Evolutionary conservation across 176 grass and related monocot genomes (phyloP).

Genomic region (Ampelocalamus luodianensis): DNA sequence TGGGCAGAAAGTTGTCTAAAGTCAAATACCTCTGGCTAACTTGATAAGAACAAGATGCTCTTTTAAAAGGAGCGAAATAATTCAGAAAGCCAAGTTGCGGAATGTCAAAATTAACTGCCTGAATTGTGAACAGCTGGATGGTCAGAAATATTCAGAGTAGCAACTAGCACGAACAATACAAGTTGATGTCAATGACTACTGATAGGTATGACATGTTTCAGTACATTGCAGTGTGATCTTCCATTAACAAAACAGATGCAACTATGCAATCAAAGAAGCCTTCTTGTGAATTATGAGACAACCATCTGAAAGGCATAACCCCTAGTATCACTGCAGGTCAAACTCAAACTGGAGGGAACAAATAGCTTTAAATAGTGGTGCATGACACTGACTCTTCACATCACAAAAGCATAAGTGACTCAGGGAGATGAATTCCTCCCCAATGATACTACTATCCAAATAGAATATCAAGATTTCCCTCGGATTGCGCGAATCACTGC

Average conservation of each 20-base stretch:
- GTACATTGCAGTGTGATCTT: neutral
- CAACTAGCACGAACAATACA: neutral
- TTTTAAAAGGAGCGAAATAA: conserved; percentile 32
- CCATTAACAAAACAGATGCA: neutral
- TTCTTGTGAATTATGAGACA: conserved; percentile 12
- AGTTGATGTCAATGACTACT: neutral
- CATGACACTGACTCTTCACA: conserved; percentile 32
- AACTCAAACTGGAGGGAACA: conserved; percentile 44
- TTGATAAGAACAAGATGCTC: conserved; percentile 47
- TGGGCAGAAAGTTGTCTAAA: conserved; percentile 21
- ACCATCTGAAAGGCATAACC: neutral
- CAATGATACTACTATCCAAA: conserved; percentile 28
- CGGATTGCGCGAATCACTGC: conserved; percentile 35
- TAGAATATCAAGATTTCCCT: conserved; percentile 54
- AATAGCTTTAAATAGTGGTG: conserved; percentile 52
- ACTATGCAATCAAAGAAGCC: neutral
- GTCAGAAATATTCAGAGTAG: conserved; percentile 9
- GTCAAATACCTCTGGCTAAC: conserved; percentile 34
- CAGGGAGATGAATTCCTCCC: conserved; percentile 34
- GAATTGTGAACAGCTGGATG: conserved; percentile 4
- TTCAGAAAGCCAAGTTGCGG: conserved; percentile 9
- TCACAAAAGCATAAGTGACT: conserved; percentile 27
- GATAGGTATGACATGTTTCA: neutral
- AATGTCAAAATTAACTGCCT: neutral
- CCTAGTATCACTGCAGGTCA: neutral